Evolutionary conservation across 1,139 yeast species (phyloP), one percentile per base, ranked within the genome.

Genomic region (Geotrichum reessii): DNA sequence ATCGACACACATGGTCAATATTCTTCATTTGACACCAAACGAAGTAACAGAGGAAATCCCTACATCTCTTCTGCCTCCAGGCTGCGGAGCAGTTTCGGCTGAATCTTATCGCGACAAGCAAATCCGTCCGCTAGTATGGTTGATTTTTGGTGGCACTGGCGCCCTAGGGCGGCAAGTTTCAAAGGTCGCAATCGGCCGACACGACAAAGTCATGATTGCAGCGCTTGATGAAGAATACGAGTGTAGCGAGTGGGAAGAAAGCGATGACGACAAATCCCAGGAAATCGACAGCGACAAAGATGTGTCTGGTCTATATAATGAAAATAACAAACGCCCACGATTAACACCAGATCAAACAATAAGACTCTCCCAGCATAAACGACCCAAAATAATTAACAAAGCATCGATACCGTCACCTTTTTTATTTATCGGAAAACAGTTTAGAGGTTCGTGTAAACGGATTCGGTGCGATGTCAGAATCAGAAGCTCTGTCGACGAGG

Each of bases 101-200:
- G 50, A 55, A n/a, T 47, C 56, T 8, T 60, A 57, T 31, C 49
- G 48, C 9, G 55, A 55, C 14, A 47, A 53, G 12, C 46, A 60
- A 22, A 59, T 57, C 9, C 54, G 56, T 17, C 58, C 62, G 1
- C 25, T 57, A 11, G 58, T 58, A 6, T 60, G 62, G 62, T 55
- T 60, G 24, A 52, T 60, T 6, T 60, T 60, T 44, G 62, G 62
- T 4, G 62, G 62, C 19, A 57, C 62, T 8, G 62, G 62, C 8
- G 58, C 60, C 1, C 47, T 60, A 17, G 60, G 62, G n/a, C 37
- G 53, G 47, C 59, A 60, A 42, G 53, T 60, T n/a, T 60, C 58
- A 7, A 46, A 50, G 28, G 31, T 55, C 24, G 55, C 62, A 2
- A 52, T 60, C 19, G 55, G 53, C 9, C 57, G 62, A 21, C 50